Evolutionary conservation across 1,139 yeast genomes (phyloP).

Genomic region (Candida pseudoviswanathii): DNA sequence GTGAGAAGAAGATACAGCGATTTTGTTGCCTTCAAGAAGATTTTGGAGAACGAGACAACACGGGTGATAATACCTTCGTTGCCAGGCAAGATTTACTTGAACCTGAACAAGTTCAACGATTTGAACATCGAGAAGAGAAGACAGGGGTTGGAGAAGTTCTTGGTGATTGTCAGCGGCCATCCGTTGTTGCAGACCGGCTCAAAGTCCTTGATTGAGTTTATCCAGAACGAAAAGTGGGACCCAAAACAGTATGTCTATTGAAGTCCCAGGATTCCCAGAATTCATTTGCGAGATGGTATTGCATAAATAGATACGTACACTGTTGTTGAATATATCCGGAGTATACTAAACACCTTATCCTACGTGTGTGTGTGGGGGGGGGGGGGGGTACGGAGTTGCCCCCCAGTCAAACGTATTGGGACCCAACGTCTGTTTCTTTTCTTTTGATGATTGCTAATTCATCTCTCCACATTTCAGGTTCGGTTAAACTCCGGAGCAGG

Average conservation of each 20-base stretch:
- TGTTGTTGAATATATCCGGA: neutral
- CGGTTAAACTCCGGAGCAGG: neutral
- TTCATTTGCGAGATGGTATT: neutral
- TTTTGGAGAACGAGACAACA: constrained; percentile 73
- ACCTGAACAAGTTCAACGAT: constrained; percentile 74
- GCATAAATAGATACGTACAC: neutral
- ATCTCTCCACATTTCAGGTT: neutral
- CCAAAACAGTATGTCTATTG: constrained; percentile 21
- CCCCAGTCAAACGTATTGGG: too few species aligned
- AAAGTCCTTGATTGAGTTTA: constrained; percentile 77
- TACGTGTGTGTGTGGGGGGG: neutral
- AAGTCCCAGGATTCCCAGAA: neutral
- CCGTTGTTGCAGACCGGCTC: constrained; percentile 92
- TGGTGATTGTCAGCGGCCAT: constrained; percentile 85
- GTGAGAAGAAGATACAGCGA: constrained; percentile 91
- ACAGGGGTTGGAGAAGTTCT: constrained; percentile 79
- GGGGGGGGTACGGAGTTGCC: too few species aligned
- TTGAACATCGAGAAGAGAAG: constrained; percentile 84
- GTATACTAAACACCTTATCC: too few species aligned
- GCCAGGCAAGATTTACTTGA: constrained; percentile 81
- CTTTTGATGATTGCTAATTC: too few species aligned
- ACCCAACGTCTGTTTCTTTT: too few species aligned
- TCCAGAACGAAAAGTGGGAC: constrained; percentile 88
- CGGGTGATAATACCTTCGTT: constrained; percentile 82
- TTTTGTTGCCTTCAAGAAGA: constrained; percentile 77